These are phyloP conservation scores for Saturnispora bothae DNA, from an alignment of 805 yeast species.

Conservation along the genomic window DNA sequence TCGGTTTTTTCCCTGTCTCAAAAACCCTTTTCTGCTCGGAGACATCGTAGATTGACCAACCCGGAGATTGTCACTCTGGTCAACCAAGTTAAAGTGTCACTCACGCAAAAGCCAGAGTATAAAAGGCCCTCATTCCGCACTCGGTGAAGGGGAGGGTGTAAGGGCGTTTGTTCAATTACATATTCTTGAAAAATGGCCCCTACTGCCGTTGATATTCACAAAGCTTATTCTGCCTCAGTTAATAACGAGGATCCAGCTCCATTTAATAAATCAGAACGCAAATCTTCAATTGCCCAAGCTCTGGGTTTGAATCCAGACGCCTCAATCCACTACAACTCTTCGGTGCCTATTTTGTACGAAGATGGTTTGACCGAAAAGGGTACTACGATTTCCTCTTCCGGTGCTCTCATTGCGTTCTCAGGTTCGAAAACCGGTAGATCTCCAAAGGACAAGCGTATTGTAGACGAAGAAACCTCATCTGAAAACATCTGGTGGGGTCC, in stretches of 20 bases:
- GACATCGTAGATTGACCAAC: no score
- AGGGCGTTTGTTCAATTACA: no score
- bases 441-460: conserved; percentile 96
- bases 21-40: no score
- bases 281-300: conserved; percentile 24
- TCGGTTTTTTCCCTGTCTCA: no score
- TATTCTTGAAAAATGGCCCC: no score
- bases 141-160: no score
- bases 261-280: conserved; percentile 20
- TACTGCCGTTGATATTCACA: conserved; percentile 30
- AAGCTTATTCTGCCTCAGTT: conserved; percentile 21
- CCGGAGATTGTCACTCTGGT: no score
- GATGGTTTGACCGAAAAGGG: conserved; percentile 87
- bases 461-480: conserved; percentile 80
- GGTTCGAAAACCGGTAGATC: conserved; percentile 97
- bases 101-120: no score
- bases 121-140: no score
- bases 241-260: conserved; percentile 16
- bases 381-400: conserved; percentile 83
- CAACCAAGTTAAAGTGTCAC: no score
- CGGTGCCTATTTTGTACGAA: conserved; percentile 87
- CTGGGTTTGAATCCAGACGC: conserved; percentile 51
- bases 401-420: conserved; percentile 92
- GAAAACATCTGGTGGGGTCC: conserved; percentile 99
- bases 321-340: conserved; percentile 77